Conservation (phyloP, 2,329 filamentous ascomycete species). For the Didymella pomorum region DNA sequence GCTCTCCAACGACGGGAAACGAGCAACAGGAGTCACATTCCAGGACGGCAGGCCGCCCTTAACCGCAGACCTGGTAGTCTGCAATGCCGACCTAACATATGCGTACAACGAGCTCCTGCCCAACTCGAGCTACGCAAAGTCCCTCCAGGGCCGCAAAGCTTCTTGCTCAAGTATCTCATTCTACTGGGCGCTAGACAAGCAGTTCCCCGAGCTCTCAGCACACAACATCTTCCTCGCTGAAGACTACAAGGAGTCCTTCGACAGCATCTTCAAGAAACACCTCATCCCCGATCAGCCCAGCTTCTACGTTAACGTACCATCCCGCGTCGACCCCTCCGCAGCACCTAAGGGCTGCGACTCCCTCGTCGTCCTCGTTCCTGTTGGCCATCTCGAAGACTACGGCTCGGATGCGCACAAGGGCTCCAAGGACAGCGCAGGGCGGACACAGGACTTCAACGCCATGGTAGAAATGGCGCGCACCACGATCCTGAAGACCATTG, state of each 20-base stretch:
- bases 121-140: constrained; percentile 53
- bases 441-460: constrained; percentile 66
- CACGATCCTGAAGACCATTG: constrained; percentile 68
- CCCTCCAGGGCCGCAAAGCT: constrained; percentile 60
- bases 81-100: constrained; percentile 79
- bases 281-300: constrained; percentile 72
- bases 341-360: constrained; percentile 71
- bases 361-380: constrained; percentile 74
- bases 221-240: constrained; percentile 83
- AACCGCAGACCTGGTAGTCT: constrained; percentile 70
- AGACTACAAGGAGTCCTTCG: constrained; percentile 75
- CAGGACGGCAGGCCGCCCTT: constrained; percentile 63
- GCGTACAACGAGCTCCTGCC: constrained; percentile 76
- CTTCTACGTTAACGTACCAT: constrained; percentile 81
- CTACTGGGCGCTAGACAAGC: constrained; percentile 73
- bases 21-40: constrained; percentile 67
- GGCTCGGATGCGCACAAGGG: constrained; percentile 50
- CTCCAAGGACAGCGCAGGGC: constrained; percentile 51
- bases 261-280: constrained; percentile 76
- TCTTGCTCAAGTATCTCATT: constrained; percentile 80
- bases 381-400: constrained; percentile 68
- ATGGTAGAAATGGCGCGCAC: constrained; percentile 67
- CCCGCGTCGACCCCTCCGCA: constrained; percentile 71
- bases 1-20: constrained; percentile 60
- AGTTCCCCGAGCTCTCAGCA: constrained; percentile 68